phyloP scores from a whole-genome alignment of 78 protist species.

The Dictyostelium firmibasis region DNA sequence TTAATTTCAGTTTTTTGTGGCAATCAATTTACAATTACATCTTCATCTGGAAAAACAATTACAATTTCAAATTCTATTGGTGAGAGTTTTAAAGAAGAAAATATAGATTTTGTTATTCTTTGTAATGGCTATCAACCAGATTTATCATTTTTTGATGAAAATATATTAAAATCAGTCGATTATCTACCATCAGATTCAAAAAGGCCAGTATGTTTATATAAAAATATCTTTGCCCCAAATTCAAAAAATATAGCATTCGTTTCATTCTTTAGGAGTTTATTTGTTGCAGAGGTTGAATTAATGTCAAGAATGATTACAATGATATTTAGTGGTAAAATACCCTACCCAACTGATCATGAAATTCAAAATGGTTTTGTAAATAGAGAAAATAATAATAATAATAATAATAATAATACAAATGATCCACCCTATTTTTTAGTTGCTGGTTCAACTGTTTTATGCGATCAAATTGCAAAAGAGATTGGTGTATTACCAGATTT shows the following conservation, averaged over 20 bases:
- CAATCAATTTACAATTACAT: background rate
- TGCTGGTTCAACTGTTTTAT: background rate
- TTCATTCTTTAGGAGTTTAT: background rate
- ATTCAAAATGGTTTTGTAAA: background rate
- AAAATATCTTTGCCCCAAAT: background rate
- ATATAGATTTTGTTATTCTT: background rate
- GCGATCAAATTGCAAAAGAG: background rate
- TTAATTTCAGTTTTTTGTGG: background rate
- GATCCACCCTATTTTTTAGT: background rate
- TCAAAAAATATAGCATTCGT: background rate
- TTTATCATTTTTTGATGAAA: background rate
- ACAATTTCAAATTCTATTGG: background rate
- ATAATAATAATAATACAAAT: background rate
- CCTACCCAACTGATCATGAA: background rate
- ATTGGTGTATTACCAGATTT: constrained; percentile 11
- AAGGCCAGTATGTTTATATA: background rate
- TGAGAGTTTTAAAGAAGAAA: background rate
- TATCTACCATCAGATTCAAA: background rate
- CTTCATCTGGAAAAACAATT: background rate
- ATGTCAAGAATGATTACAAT: background rate
- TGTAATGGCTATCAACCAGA: constrained; percentile 7
- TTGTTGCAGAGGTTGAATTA: background rate
- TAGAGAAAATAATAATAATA: background rate
- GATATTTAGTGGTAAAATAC: constrained; percentile 1
- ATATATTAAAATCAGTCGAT: background rate